Conservation (phyloP, 106 monocot genomes). For the Cymbidium sinense region DNA sequence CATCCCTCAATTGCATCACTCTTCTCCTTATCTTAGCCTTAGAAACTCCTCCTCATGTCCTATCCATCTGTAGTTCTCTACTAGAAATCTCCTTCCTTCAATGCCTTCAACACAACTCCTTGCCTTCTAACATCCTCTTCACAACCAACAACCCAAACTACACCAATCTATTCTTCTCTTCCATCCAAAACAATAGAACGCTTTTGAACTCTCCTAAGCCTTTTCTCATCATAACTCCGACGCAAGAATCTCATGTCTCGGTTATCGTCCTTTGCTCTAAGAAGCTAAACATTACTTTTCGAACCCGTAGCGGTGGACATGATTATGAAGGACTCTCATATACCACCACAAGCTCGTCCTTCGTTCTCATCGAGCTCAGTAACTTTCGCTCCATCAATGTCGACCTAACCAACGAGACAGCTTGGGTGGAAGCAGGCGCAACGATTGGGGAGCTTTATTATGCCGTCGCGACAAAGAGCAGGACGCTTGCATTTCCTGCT, state of each 20-base stretch:
- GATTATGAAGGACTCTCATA: not conserved
- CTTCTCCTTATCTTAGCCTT: no score
- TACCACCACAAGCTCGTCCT: not conserved
- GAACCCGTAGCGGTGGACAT: not conserved
- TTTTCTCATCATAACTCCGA: not conserved
- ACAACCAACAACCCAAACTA: not conserved
- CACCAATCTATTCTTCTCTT: not conserved
- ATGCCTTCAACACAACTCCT: not conserved
- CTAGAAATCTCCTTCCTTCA: not conserved
- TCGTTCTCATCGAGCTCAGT: not conserved
- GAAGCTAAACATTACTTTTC: not conserved
- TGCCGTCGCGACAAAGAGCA: not conserved
- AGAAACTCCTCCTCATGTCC: no score
- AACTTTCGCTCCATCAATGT: constrained; percentile 10
- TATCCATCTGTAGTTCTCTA: no score
- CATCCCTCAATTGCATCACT: no score
- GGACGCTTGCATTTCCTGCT: constrained; percentile 21
- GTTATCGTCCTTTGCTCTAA: not conserved
- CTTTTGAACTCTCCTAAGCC: not conserved
- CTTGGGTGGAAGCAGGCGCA: constrained; percentile 52
- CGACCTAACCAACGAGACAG: constrained; percentile 9
- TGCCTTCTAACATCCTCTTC: not conserved
- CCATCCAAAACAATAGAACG: not conserved
- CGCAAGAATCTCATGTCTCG: not conserved
- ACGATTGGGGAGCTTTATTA: constrained; percentile 48